Evolutionary conservation across 805 yeast genomes (phyloP), one percentile per base, ranked within the genome.

Genomic region (Nematodospora valgi): DNA sequence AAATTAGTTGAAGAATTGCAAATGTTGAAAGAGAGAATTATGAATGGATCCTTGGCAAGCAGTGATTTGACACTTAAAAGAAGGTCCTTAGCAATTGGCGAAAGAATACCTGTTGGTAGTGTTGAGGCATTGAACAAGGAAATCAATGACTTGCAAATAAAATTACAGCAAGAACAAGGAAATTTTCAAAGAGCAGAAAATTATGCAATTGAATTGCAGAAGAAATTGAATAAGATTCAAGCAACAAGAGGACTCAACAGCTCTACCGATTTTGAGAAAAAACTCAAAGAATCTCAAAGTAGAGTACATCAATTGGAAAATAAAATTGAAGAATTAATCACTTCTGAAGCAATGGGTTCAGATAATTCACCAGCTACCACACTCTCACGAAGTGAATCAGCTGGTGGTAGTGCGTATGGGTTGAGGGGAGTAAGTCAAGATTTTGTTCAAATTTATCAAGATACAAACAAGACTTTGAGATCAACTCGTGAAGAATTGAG

Each of bases 11-110:
- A 82, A 29, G 86, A 82, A 40, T 49, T 81, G 34, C 68, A 71
- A 21, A 59, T 82, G 46, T 56, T 84, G 10, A 82, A 80, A 44
- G 73, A 80, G 2, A 69, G 85, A 46, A 52, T 79, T n/a, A 80
- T 82, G 2, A 68, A 81, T n/a, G 81, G 78, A 74, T 34, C 43
- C 5, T 35, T 48, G 11, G 34, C 37, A 12, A 43, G 30, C n/a
- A 57, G 58, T 25, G 48, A 50, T n/a, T 34, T 49, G 35, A 40
- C 46, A 12, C 51, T 50, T 34, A 45, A 48, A 41, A 43, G 66
- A 37, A 47, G 64, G 22, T 62, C 68, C 1, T 33, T 62, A 27
- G 61, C 63, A 6, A 43, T 58, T 10, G 68, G 67, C 3, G 68
- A 63, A 27, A 58, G 51, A 20, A 34, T 51, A 14, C 44, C 41